A percentile compares a stretch with the other conserved stretches of the same genome.
phyloP scores from a whole-genome alignment of 352 stramenopile species.

The Phytophthora cryptogea region DNA sequence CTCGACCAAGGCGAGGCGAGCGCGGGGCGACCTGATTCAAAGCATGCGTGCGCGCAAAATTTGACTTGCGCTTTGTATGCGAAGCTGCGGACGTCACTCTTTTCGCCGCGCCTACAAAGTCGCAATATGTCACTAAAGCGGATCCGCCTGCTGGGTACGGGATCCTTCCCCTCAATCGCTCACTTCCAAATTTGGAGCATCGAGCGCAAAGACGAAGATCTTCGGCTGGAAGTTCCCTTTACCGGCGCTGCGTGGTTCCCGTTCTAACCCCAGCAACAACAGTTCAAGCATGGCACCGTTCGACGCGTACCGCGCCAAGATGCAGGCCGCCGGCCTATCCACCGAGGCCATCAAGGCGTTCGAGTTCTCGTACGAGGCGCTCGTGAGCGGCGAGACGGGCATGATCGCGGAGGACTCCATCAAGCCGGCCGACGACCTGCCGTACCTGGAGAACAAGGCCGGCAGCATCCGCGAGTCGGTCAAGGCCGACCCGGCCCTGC shows the following conservation, averaged over 20 bases:
- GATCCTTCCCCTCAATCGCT: conserved; percentile 24
- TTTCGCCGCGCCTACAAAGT: background rate
- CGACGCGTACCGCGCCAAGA: conserved; percentile 93
- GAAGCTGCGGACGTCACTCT: conserved; percentile 1
- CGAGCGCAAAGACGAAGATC: conserved; percentile 50
- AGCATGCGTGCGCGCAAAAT: conserved; percentile 15
- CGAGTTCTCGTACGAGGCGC: conserved; percentile 96
- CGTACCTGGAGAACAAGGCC: conserved; percentile 81
- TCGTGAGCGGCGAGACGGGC: conserved; percentile 93
- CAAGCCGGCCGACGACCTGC: conserved; percentile 74
- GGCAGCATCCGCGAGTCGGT: conserved; percentile 78
- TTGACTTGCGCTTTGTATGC: conserved; percentile 19
- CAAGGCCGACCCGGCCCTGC: conserved; percentile 65
- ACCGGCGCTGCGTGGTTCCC: conserved; percentile 33
- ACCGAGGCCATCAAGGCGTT: conserved; percentile 97
- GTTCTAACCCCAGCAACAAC: conserved; percentile 30
- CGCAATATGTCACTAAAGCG: conserved; percentile 19
- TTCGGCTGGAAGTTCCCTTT: conserved; percentile 38
- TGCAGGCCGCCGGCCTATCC: conserved; percentile 95
- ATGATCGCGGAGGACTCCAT: conserved; percentile 98
- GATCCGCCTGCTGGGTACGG: too few species aligned
- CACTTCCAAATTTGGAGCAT: conserved; percentile 40
- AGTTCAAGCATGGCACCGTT: conserved; percentile 58
- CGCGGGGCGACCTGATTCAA: conserved; percentile 14
- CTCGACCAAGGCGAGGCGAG: conserved; percentile 7